phyloP scores from a whole-genome alignment of 495 filamentous ascomycete genomes.

The Penicillium simplicissimum region DNA sequence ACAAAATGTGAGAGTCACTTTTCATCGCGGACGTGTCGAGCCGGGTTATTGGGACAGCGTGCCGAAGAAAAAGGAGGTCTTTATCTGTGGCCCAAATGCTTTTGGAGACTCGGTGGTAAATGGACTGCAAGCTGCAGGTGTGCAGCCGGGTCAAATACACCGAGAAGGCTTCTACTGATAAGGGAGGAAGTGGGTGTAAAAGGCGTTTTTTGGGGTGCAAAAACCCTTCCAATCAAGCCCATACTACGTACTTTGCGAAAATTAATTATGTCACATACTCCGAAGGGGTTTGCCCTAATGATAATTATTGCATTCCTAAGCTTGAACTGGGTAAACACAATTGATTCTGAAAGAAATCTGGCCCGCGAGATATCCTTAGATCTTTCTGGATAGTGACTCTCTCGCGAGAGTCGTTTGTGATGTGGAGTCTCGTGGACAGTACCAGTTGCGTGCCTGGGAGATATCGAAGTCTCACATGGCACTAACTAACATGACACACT shows the following conservation, averaged over 20 bases:
- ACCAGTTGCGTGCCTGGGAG: not conserved
- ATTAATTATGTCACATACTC: no score
- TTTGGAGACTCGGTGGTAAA: conserved; percentile 17
- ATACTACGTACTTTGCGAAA: no score
- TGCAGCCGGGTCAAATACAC: conserved; percentile 15
- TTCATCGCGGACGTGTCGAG: conserved; percentile 9
- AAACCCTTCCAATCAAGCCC: no score
- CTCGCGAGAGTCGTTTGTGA: no score
- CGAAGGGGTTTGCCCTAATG: no score
- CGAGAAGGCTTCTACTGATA: conserved; percentile 23
- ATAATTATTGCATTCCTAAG: no score
- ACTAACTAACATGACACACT: not conserved
- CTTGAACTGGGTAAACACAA: no score
- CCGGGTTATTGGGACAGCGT: conserved; percentile 4
- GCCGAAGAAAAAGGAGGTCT: conserved; percentile 11
- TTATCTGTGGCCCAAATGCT: conserved; percentile 20
- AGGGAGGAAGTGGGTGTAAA: not conserved
- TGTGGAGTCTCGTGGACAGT: no score
- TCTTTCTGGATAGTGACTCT: no score
- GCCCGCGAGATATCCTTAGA: no score
- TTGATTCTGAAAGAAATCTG: no score
- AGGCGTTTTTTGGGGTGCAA: no score
- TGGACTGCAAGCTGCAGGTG: conserved; percentile 13
- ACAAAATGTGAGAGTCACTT: not conserved
- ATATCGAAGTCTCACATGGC: not conserved